A percentile compares a stretch with the other conserved stretches of the same genome.
Evolutionary conservation across 148 eudicot species (phyloP).

Genomic region (Rhododendron henanense): DNA sequence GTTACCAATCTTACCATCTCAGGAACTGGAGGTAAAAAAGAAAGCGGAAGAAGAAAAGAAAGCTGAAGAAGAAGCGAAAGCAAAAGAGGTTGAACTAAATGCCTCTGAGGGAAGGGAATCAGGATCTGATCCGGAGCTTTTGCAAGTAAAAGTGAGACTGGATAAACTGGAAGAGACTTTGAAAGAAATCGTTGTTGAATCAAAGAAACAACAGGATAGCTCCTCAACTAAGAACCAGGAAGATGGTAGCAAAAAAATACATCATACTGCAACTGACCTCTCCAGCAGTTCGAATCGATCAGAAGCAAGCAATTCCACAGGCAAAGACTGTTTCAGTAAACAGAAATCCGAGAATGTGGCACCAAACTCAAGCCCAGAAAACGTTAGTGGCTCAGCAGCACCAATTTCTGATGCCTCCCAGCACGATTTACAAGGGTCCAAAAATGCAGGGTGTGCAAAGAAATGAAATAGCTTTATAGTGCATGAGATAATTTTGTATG

Average conservation of each 20-base stretch:
- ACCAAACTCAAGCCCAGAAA: conserved; percentile 12
- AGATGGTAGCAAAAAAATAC: conserved; percentile 16
- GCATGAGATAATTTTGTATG: background rate
- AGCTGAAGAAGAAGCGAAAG: conserved; percentile 60
- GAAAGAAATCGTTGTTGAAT: conserved; percentile 59
- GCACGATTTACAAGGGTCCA: background rate
- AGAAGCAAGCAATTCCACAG: conserved; percentile 17
- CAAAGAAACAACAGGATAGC: conserved; percentile 37
- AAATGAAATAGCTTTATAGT: conserved; percentile 5
- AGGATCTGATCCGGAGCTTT: conserved; percentile 42
- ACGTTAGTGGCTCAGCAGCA: conserved; percentile 12
- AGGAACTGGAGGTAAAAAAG: conserved; percentile 70
- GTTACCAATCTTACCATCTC: conserved; percentile 8
- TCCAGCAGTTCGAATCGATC: background rate
- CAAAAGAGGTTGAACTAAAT: conserved; percentile 47
- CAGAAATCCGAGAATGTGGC: conserved; percentile 1
- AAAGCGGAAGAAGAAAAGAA: conserved; percentile 17
- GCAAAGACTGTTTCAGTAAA: conserved; percentile 2
- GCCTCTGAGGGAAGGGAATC: conserved; percentile 41
- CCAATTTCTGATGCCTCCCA: conserved; percentile 9
- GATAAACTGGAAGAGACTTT: conserved; percentile 61
- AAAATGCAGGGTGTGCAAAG: conserved; percentile 6
- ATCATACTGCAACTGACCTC: conserved; percentile 8
- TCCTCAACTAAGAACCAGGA: conserved; percentile 23
- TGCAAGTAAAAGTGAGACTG: conserved; percentile 62